A percentile compares a stretch with the other conserved stretches of the same genome.
These are phyloP conservation scores for Daedaleopsis nitida DNA, from an alignment of 768 basidiomycete species.

Conservation along the genomic window DNA sequence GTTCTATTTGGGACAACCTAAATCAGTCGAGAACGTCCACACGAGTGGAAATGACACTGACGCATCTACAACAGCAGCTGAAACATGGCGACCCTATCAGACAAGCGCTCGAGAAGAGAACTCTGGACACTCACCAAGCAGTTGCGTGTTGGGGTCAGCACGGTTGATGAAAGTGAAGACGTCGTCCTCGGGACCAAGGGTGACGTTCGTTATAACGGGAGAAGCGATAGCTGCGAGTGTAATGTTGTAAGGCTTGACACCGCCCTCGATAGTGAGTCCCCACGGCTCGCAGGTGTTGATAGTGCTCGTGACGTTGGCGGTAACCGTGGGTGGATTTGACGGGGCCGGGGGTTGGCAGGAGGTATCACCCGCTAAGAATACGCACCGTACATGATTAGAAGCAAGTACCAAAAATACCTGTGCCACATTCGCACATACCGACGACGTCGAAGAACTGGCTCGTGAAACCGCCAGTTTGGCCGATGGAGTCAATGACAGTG, in stretches of 20 bases:
- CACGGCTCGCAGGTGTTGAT: conserved; percentile 49
- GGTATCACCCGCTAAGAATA: conserved; percentile 30
- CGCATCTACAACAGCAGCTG: conserved; percentile 36
- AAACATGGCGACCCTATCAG: neutral
- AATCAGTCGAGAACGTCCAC: neutral
- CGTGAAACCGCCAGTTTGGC: conserved; percentile 44
- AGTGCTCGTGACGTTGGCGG: conserved; percentile 40
- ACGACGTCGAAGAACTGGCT: conserved; percentile 37
- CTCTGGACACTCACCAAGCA: conserved; percentile 43
- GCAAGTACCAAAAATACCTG: neutral
- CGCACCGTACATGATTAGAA: conserved; percentile 5
- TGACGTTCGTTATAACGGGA: conserved; percentile 43
- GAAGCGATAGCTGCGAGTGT: conserved; percentile 42
- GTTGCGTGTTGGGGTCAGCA: conserved; percentile 35
- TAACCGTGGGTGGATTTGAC: conserved; percentile 34
- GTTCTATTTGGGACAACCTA: conserved; percentile 32
- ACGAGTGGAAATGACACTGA: conserved; percentile 31
- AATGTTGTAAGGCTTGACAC: conserved; percentile 46
- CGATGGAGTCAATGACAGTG: conserved; percentile 45
- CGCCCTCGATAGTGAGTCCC: conserved; percentile 47
- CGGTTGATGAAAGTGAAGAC: conserved; percentile 46
- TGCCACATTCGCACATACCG: conserved; percentile 29
- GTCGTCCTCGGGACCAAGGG: conserved; percentile 39
- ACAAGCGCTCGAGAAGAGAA: conserved; percentile 1
- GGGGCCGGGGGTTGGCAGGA: conserved; percentile 26